Percentiles rank a stretch among this genome's conserved stretches.
These are phyloP conservation scores for Pichia scutulata DNA, from an alignment of 805 yeast species.

Conservation along the genomic window DNA sequence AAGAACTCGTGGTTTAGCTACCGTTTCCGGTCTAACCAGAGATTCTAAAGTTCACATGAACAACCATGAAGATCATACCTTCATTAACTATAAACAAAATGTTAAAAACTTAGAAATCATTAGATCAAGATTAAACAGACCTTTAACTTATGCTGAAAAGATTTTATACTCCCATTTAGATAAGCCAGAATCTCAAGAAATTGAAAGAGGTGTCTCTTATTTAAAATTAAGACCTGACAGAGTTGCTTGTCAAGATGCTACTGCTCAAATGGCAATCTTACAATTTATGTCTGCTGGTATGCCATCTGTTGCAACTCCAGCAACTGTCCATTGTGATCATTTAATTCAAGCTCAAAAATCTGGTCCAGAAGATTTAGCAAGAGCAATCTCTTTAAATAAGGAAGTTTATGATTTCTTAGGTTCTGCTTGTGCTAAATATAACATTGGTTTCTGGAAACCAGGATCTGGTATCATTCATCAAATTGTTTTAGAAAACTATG, in stretches of 20 bases:
- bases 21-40: constrained; percentile 41
- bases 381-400: constrained; percentile 78
- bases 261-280: constrained; percentile 97
- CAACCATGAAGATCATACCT: constrained; percentile 71
- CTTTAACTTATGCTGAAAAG: constrained; percentile 92
- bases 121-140: constrained; percentile 59
- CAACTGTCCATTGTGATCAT: constrained; percentile 96
- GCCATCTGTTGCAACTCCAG: constrained; percentile 83
- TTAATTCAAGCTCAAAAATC: constrained; percentile 95
- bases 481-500: constrained; percentile 92
- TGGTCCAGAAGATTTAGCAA: constrained; percentile 72
- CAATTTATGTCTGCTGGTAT: constrained; percentile 98
- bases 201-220: constrained; percentile 78
- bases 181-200: constrained; percentile 71
- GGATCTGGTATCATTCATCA: constrained; percentile 99
- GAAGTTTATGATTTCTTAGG: constrained; percentile 95
- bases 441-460: constrained; percentile 98
- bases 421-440: constrained; percentile 88
- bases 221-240: constrained; percentile 93
- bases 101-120: constrained; percentile 83
- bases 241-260: constrained; percentile 99
- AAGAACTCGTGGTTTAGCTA: constrained; percentile 42
- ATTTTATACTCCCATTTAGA: constrained; percentile 87
- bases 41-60: constrained; percentile 46
- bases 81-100: constrained; percentile 86